Evolutionary conservation across 1,284 basidiomycete genomes (phyloP).

Genomic region (Moesziomyces sp.): DNA sequence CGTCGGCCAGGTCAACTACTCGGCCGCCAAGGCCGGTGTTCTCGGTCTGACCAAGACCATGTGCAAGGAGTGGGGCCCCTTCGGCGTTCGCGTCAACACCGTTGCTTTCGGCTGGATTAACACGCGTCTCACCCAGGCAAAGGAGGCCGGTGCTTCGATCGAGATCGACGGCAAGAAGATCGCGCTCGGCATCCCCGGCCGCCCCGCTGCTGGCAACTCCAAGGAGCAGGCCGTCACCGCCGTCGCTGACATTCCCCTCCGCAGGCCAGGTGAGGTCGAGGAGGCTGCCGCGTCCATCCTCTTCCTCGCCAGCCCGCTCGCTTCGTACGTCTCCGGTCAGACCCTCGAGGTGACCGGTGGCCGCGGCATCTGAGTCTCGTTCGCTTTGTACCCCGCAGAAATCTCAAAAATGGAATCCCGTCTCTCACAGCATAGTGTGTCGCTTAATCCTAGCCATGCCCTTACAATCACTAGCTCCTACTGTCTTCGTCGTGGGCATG

Average conservation of each 20-base stretch:
- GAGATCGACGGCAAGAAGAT: constrained; percentile 85
- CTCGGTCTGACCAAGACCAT: constrained; percentile 82
- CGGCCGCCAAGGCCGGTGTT: constrained; percentile 57
- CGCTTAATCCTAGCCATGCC: too few species aligned
- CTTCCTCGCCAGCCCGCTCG: constrained; percentile 75
- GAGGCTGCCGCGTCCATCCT: constrained; percentile 76
- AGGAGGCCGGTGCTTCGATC: constrained; percentile 80
- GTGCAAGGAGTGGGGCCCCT: constrained; percentile 86
- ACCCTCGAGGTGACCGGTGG: constrained; percentile 72
- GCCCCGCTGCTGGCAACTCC: constrained; percentile 74
- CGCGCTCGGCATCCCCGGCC: constrained; percentile 74
- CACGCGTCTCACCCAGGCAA: constrained; percentile 76
- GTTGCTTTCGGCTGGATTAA: constrained; percentile 81
- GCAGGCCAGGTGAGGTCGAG: constrained; percentile 78
- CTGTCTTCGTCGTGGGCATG: neutral
- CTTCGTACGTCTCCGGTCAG: constrained; percentile 83
- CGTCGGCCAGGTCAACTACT: constrained; percentile 84
- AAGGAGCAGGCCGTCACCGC: constrained; percentile 70
- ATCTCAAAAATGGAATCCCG: neutral
- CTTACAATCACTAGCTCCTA: too few species aligned
- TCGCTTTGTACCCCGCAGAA: neutral
- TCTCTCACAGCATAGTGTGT: neutral
- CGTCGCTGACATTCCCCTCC: constrained; percentile 76
- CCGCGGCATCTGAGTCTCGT: constrained; percentile 45
- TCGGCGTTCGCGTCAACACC: constrained; percentile 79